A percentile compares a stretch with the other conserved stretches of the same genome.
Evolutionary conservation across 148 eudicot species (phyloP).

Genomic region (Rhododendron vialii): DNA sequence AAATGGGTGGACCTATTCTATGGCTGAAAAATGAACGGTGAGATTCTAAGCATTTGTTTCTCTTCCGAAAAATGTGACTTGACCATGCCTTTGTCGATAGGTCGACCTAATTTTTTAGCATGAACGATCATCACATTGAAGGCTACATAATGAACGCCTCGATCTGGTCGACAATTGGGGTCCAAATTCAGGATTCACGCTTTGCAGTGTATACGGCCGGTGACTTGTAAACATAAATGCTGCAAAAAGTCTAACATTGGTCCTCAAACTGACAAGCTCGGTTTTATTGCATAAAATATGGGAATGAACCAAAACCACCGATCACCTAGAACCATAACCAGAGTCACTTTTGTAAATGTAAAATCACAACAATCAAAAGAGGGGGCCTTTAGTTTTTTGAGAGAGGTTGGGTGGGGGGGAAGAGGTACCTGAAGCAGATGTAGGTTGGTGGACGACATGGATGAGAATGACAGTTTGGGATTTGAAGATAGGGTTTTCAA

Average conservation of each 20-base stretch:
- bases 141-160: background rate
- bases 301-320: background rate
- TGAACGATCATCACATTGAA: background rate
- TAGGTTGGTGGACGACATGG: constrained; percentile 44
- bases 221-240: background rate
- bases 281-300: background rate
- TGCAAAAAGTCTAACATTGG: background rate
- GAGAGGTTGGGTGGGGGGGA: background rate
- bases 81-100: background rate
- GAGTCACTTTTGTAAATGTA: background rate
- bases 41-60: background rate
- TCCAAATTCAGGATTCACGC: background rate
- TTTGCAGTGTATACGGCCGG: background rate
- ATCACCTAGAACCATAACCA: background rate
- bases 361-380: background rate
- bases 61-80: background rate
- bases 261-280: background rate
- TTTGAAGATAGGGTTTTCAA: constrained; percentile 37
- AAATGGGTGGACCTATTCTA: too few species aligned
- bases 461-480: constrained; percentile 55
- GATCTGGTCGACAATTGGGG: background rate
- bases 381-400: background rate
- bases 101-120: background rate
- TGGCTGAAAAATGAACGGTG: background rate
- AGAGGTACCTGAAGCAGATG: constrained; percentile 29